Evolutionary conservation across 129 eudicot genomes (phyloP).

Genomic region (Flaveria bidentis): DNA sequence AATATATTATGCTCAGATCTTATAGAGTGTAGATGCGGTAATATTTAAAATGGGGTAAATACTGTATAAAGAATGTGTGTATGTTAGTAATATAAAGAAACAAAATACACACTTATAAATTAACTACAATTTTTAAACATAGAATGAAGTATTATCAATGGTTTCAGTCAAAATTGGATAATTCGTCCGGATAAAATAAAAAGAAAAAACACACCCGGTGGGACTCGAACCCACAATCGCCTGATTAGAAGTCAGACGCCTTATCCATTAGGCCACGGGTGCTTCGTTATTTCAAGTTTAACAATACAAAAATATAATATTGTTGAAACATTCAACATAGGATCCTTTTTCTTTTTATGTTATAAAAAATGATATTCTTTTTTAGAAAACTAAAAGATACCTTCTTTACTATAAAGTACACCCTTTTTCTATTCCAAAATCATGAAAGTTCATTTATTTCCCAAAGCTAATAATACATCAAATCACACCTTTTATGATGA

Average conservation of each 20-base stretch:
- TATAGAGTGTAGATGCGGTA: too few relatives aligned
- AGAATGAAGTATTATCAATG: too few relatives aligned
- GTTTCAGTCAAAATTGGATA: too few relatives aligned
- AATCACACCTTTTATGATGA: neutral
- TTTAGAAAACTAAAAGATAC: neutral
- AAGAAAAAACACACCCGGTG: constrained; percentile 65
- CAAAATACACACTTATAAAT: too few relatives aligned
- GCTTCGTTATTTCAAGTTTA: neutral
- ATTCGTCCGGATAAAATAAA: too few relatives aligned
- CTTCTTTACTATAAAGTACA: neutral
- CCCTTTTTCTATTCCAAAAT: neutral
- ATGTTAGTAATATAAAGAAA: too few relatives aligned
- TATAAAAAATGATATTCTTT: neutral
- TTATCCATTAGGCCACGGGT: constrained; percentile 81
- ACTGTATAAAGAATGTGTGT: too few relatives aligned
- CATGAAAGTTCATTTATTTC: neutral
- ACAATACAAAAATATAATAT: neutral
- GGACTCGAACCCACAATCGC: constrained; percentile 99
- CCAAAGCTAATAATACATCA: neutral
- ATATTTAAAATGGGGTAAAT: too few relatives aligned
- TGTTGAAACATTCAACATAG: neutral
- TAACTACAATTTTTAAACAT: too few relatives aligned
- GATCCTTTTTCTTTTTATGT: neutral
- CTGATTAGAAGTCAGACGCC: constrained; percentile 76
- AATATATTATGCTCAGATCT: too few relatives aligned